Evolutionary conservation across 768 basidiomycete species (phyloP).

Genomic region (Phylloporus sp.): DNA sequence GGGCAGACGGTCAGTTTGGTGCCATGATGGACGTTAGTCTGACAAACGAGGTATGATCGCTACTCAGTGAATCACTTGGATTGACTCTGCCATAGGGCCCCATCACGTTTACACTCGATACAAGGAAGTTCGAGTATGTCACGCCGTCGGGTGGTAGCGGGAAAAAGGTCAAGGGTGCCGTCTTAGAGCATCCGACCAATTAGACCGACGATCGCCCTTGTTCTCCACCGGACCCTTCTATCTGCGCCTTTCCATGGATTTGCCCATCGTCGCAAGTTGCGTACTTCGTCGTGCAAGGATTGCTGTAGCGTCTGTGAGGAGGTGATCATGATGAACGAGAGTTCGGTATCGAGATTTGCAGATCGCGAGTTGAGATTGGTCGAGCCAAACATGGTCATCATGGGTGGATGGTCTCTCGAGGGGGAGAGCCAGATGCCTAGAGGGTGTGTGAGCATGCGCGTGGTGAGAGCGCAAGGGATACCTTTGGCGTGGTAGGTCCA

Average conservation of each 20-base stretch:
- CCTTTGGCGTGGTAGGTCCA: slow-evolving; percentile 99
- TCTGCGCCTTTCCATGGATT: slow-evolving; percentile 56
- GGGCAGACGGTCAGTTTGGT: slow-evolving; percentile 84
- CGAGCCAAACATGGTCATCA: slow-evolving; percentile 86
- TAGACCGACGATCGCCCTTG: slow-evolving; percentile 57
- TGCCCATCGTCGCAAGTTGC: slow-evolving; percentile 46
- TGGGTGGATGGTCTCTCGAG: slow-evolving; percentile 44
- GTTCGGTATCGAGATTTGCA: slow-evolving; percentile 84
- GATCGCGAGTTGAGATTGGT: slow-evolving; percentile 94
- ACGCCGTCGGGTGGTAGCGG: slow-evolving; percentile 15
- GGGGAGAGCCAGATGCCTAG: slow-evolving; percentile 85
- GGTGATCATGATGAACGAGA: slow-evolving; percentile 81
- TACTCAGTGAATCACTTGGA: not conserved
- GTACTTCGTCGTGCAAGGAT: slow-evolving; percentile 52
- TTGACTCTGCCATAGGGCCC: slow-evolving; percentile 54
- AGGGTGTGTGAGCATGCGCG: not conserved
- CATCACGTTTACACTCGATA: slow-evolving; percentile 81
- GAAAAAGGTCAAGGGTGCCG: slow-evolving; percentile 4
- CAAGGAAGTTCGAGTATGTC: slow-evolving; percentile 72
- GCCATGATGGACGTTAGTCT: slow-evolving; percentile 94
- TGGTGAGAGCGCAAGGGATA: slow-evolving; percentile 26
- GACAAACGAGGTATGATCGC: slow-evolving; percentile 72
- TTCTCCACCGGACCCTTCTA: slow-evolving; percentile 58
- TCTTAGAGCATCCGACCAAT: slow-evolving; percentile 66
- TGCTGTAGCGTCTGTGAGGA: slow-evolving; percentile 50